A percentile compares a stretch with the other conserved stretches of the same genome.
These are phyloP conservation scores for Excoecaria agallocha DNA, from an alignment of 345 rosid species.

Conservation along the genomic window DNA sequence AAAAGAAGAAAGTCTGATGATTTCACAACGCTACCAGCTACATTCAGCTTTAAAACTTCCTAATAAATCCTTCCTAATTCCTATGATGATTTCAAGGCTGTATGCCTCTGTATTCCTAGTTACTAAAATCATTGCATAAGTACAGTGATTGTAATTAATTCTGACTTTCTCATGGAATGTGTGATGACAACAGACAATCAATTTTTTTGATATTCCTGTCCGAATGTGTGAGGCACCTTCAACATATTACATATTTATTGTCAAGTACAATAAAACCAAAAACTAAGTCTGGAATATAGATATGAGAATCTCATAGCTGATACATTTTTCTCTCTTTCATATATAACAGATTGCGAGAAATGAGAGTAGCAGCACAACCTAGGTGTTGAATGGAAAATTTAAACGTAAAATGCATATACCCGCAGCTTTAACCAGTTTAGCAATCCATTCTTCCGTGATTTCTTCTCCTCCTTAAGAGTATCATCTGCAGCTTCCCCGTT, in stretches of 20 bases:
- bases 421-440: conserved; percentile 94
- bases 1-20: not conserved
- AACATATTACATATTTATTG: not conserved
- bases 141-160: not conserved
- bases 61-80: not conserved
- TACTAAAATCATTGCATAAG: not conserved
- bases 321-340: not conserved
- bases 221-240: not conserved
- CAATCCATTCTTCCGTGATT: conserved; percentile 79
- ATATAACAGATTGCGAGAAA: not conserved
- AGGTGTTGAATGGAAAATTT: not conserved
- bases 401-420: conserved; percentile 37
- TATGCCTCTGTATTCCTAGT: not conserved
- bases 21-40: not conserved
- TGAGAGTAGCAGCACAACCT: not conserved
- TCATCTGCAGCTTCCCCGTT: conserved; percentile 57
- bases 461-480: conserved; percentile 72
- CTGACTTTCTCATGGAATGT: not conserved
- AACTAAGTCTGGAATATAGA: not conserved
- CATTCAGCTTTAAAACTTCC: not conserved
- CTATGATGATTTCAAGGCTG: not conserved
- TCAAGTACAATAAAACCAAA: not conserved
- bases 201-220: no score
- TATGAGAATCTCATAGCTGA: not conserved
- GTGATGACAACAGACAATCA: no score